phyloP scores from a whole-genome alignment of 2,329 filamentous ascomycete species.

The Aspergillus puulaauensis region DNA sequence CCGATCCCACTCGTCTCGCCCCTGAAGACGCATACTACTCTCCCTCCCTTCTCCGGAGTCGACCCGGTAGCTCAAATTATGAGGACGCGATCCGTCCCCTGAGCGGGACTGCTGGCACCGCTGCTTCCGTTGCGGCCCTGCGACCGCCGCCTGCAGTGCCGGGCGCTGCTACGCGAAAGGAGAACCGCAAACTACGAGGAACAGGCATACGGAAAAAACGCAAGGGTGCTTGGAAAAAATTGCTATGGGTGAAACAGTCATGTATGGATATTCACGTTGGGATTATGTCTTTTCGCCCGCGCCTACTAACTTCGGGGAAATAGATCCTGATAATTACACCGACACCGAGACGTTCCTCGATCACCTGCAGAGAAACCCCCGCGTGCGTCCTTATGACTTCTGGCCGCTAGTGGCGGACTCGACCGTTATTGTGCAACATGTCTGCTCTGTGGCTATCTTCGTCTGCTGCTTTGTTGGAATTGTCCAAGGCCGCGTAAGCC shows the following conservation, averaged over 20 bases:
- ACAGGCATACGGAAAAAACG: conserved; percentile 66
- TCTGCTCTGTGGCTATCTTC: conserved; percentile 92
- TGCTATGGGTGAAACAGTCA: conserved; percentile 96
- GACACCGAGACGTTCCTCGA: conserved; percentile 96
- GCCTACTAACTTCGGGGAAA: neutral
- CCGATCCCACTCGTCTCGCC: conserved; percentile 68
- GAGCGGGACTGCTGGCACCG: conserved; percentile 44
- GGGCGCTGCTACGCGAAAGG: conserved; percentile 34
- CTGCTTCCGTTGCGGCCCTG: conserved; percentile 41
- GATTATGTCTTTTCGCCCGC: neutral
- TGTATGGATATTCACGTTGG: conserved; percentile 56
- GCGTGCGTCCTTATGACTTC: conserved; percentile 93
- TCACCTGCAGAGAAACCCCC: conserved; percentile 89
- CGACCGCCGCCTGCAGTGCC: conserved; percentile 42
- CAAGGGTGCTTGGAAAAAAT: conserved; percentile 84
- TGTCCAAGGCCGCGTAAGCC: conserved; percentile 80
- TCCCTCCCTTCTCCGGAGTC: conserved; percentile 58
- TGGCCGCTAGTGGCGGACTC: conserved; percentile 95
- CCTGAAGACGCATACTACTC: conserved; percentile 80
- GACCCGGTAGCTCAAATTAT: conserved; percentile 41
- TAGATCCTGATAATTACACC: conserved; percentile 98
- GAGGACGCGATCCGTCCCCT: conserved; percentile 33
- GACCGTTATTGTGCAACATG: conserved; percentile 94
- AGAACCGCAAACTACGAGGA: conserved; percentile 53
- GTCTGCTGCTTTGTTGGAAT: conserved; percentile 92